These are phyloP conservation scores for Elymus sibiricus DNA, from an alignment of 176 grass and related monocot genomes.

Conservation along the genomic window DNA sequence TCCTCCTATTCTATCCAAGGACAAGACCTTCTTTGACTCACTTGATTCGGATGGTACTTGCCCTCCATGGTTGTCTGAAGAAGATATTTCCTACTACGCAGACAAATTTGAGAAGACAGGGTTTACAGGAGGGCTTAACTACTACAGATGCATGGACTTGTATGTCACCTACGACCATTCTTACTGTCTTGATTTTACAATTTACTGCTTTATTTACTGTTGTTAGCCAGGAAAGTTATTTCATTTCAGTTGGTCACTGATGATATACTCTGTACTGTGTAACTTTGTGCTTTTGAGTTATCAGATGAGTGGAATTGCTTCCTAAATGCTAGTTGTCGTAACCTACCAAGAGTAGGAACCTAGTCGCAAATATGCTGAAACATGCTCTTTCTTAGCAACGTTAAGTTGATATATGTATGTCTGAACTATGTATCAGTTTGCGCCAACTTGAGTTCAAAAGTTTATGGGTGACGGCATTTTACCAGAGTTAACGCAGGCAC, in stretches of 20 bases:
- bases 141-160: constrained; percentile 89
- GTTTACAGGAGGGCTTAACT: constrained; percentile 82
- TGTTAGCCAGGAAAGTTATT: not conserved
- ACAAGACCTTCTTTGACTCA: constrained; percentile 71
- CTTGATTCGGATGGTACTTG: constrained; percentile 50
- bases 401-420: not conserved
- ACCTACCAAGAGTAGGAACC: not conserved
- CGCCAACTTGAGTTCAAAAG: not conserved
- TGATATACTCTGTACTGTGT: not conserved
- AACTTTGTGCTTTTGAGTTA: not conserved
- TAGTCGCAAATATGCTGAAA: not conserved
- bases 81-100: constrained; percentile 71
- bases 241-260: constrained; percentile 10
- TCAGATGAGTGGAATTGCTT: not conserved
- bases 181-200: not conserved
- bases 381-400: not conserved
- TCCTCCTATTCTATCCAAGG: constrained; percentile 58
- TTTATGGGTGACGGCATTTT: not conserved
- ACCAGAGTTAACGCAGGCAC: not conserved
- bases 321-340: not conserved
- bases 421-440: not conserved
- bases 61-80: constrained; percentile 78
- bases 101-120: constrained; percentile 81
- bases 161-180: constrained; percentile 33
- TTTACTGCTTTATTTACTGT: constrained; percentile 10